Conservation (phyloP, 1,284 basidiomycete genomes). For the Hypsizygus ulmarius region DNA sequence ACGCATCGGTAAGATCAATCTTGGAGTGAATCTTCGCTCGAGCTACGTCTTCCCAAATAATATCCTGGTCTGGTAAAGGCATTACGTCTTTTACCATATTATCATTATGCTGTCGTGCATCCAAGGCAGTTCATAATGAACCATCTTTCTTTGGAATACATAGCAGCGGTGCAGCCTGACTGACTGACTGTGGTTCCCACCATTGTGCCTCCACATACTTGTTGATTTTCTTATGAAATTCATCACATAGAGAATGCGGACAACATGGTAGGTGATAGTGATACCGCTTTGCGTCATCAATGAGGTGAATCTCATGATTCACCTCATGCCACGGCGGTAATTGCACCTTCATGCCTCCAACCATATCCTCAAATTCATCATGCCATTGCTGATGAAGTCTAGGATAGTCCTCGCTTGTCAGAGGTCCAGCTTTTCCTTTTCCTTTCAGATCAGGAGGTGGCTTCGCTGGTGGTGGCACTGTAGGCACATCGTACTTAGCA, state of each 20-base stretch:
- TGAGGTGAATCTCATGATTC: slow-evolving; percentile 3
- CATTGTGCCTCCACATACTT: slow-evolving; percentile 26
- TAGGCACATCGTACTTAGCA: too few relatives aligned
- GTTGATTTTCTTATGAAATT: slow-evolving; percentile 28
- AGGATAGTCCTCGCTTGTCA: not conserved
- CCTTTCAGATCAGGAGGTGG: not conserved
- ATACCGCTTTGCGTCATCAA: slow-evolving; percentile 5
- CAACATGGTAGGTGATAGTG: slow-evolving; percentile 8
- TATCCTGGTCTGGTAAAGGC: slow-evolving; percentile 34
- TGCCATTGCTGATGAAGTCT: slow-evolving; percentile 1
- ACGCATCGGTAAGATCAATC: slow-evolving; percentile 34
- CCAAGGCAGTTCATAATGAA: not conserved
- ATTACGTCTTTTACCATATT: slow-evolving; percentile 6
- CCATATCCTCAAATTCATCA: slow-evolving; percentile 1
- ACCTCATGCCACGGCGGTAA: not conserved
- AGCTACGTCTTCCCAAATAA: slow-evolving; percentile 8
- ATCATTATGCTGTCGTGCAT: slow-evolving; percentile 5
- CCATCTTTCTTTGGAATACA: slow-evolving; percentile 10
- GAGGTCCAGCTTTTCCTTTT: not conserved
- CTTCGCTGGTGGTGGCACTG: too few relatives aligned
- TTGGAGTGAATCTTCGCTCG: slow-evolving; percentile 24
- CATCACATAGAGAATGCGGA: not conserved
- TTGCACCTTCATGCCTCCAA: not conserved
- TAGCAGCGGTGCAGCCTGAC: slow-evolving; percentile 28
- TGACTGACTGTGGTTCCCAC: slow-evolving; percentile 24